Evolutionary conservation across 148 eudicot genomes (phyloP), one percentile per base, ranked within the genome.

Genomic region (Fagopyrum homotropicum): DNA sequence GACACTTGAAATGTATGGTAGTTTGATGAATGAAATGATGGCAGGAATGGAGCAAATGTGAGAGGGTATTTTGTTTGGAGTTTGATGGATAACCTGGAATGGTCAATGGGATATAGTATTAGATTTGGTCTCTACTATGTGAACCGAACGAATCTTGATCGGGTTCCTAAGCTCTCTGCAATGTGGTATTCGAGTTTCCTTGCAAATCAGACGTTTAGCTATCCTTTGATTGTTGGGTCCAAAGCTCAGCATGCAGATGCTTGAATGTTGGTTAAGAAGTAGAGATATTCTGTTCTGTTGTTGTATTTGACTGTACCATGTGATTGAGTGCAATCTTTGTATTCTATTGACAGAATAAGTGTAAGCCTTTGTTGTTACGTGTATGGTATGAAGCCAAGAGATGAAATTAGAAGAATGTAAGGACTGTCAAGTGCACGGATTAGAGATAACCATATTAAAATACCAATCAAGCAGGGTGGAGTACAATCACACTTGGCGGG

Each of bases 11-110:
- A 30, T 48, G 5, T 17, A 10, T 9, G 44, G 72, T 17, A 66
- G 2, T 29, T 3, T 56, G 16, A 16, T 56, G 49, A 7, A 54
- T 74, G 76, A 6, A 26, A 22, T 22, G 45, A 16, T 35, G 40
- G 29, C 74, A 85, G 87, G 57, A 78, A 79, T 72, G 91, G 93
- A 48, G 91, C 91, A 6, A 83, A 85, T 55, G 97, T 91, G 17
- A 81, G 88, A 15, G 91, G 93, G 12, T 91, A 89, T 61, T 86
- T 89, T 59, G 72, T 81, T 73, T 88, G 97, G 93, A 80, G 85
- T 26, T 83, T 91, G 77, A 82, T 89, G 87, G 90, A 89, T 72
- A 79, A 84, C 74, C 83, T 87, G 48, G 93, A 91, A 45, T 85
- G 91, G 93, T 22, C 75, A 26, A 17, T 59, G 9, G 93, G 97